Conservation (phyloP, 2,329 filamentous ascomycete genomes). For the Chrysosporium keratinophilum region DNA sequence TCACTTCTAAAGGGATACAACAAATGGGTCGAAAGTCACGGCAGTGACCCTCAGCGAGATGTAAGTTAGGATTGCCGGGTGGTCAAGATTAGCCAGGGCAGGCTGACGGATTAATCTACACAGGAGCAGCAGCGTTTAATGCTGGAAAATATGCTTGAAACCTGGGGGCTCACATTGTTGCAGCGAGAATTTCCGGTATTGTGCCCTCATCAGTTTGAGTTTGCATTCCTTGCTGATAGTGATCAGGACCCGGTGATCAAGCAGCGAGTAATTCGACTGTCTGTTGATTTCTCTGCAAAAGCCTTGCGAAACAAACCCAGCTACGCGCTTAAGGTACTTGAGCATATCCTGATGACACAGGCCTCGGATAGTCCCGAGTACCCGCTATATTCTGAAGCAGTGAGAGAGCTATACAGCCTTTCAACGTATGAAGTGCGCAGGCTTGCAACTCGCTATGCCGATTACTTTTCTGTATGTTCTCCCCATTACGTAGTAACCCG, state of each 20-base stretch:
- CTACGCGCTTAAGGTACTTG: constrained; percentile 81
- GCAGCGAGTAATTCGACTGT: constrained; percentile 68
- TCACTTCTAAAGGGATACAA: constrained; percentile 79
- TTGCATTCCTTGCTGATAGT: constrained; percentile 14
- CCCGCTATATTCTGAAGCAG: constrained; percentile 69
- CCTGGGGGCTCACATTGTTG: constrained; percentile 34
- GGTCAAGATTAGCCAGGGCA: not conserved
- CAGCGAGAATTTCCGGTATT: constrained; percentile 33
- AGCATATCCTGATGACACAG: constrained; percentile 79
- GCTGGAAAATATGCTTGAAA: constrained; percentile 33
- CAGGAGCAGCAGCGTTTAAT: constrained; percentile 31
- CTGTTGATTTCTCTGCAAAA: constrained; percentile 74
- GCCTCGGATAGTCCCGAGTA: constrained; percentile 62
- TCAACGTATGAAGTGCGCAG: constrained; percentile 81
- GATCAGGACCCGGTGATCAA: constrained; percentile 65
- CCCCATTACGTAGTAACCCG: not conserved
- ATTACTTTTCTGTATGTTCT: constrained; percentile 62
- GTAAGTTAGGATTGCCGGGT: constrained; percentile 21
- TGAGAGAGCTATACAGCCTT: constrained; percentile 77
- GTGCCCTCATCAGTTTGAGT: not conserved
- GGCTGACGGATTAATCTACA: not conserved
- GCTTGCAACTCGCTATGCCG: constrained; percentile 79
- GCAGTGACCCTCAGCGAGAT: constrained; percentile 43
- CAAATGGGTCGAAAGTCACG: constrained; percentile 58
- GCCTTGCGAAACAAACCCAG: constrained; percentile 64